Evolutionary conservation across 2,329 filamentous ascomycete species (phyloP).

Genomic region (Phyllosticta capitalensis): DNA sequence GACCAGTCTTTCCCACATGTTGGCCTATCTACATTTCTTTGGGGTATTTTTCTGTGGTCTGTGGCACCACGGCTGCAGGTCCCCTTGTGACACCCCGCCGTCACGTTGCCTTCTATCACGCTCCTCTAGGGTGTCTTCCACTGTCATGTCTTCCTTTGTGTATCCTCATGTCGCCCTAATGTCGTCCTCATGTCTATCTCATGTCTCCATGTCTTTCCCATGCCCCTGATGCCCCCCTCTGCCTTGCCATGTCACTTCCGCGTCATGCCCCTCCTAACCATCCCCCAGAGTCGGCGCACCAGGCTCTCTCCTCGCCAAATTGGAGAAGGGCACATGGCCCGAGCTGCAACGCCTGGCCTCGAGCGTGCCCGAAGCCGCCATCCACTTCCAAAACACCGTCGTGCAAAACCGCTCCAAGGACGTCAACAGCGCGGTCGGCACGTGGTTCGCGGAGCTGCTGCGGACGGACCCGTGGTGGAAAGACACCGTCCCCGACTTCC

Average conservation of each 20-base stretch:
- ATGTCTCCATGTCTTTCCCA: no score
- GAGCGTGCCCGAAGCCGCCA: constrained; percentile 64
- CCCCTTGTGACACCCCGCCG: background rate
- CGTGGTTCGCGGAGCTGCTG: constrained; percentile 60
- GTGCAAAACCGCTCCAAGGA: constrained; percentile 58
- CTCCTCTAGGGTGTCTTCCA: background rate
- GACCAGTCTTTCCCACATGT: background rate
- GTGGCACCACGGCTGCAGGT: background rate
- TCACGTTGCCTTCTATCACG: background rate
- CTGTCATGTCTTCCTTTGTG: no score
- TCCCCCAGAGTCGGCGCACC: constrained; percentile 30
- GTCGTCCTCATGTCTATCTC: no score
- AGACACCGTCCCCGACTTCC: constrained; percentile 62
- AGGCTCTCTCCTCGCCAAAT: constrained; percentile 29
- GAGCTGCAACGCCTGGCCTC: constrained; percentile 37
- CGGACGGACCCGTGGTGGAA: constrained; percentile 64
- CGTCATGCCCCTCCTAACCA: background rate
- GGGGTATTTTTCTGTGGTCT: background rate
- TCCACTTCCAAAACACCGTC: constrained; percentile 61
- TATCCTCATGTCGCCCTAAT: no score
- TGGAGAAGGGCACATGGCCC: constrained; percentile 37
- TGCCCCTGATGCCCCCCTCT: no score
- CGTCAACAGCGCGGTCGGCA: constrained; percentile 39
- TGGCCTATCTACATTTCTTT: background rate
- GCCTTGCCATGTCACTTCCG: no score